phyloP scores from a whole-genome alignment of 345 rosid genomes.

The Conringia planisiliqua region DNA sequence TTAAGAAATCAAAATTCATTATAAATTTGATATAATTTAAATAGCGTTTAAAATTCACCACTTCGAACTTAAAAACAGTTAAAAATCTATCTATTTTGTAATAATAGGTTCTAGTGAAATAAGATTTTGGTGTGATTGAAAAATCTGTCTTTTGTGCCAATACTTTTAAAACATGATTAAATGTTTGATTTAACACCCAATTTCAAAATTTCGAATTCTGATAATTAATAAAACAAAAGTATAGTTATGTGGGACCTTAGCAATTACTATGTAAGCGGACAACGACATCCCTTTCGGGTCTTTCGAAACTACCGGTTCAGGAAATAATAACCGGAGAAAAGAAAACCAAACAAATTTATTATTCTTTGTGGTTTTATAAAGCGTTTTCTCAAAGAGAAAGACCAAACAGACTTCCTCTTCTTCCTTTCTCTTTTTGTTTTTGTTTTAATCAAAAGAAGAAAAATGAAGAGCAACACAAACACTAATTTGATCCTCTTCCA shows the following conservation, averaged over 20 bases:
- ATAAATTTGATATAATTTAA: too few relatives aligned
- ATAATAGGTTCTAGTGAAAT: not conserved
- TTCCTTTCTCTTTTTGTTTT: not conserved
- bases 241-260: conserved; percentile 6
- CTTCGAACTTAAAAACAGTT: not conserved
- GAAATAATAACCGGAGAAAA: not conserved
- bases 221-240: not conserved
- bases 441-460: not conserved
- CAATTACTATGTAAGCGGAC: conserved; percentile 20
- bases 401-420: not conserved
- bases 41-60: too few relatives aligned
- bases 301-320: conserved; percentile 3
- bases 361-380: not conserved
- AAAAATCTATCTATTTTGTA: not conserved
- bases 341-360: not conserved
- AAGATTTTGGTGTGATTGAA: not conserved
- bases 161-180: not conserved
- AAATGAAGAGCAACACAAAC: conserved; percentile 56
- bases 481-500: conserved; percentile 78
- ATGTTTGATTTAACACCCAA: not conserved
- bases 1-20: not conserved
- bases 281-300: conserved; percentile 11
- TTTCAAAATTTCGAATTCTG: not conserved
- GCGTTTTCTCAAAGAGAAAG: not conserved
- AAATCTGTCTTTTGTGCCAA: not conserved